Base-by-base conservation (phyloP, 1,284 basidiomycete species). In the Limonomyces culmigenus region DNA sequence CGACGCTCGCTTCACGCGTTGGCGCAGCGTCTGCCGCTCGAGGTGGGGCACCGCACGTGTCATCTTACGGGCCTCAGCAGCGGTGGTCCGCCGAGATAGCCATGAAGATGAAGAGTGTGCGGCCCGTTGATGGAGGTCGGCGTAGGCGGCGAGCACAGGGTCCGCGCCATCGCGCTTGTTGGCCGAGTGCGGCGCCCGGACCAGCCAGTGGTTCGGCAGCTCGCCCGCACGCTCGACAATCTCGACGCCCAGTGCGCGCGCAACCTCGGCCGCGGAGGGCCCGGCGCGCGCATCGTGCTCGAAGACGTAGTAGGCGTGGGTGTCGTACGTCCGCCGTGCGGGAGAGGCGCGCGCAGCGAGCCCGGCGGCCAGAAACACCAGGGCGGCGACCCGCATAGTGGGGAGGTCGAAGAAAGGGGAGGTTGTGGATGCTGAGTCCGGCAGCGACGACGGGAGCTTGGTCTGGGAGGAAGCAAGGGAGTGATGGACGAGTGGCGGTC, bases 281-380 rank as follows among this genome's bases (percentile, higher is more conserved):
- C n/a, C n/a, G 15, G 30, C 30, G 5, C 50, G 49, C 35, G 80
- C 70, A 45, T 68, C 57, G 50, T 87, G 71, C 52, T 89, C 78
- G 18, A 93, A 54, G 41, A 88, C 80, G 60, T 92, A 93, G 61
- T 99, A 98, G 46, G 81, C 67, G 56, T 97, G 84, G 5, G 81
- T 77, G 45, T 67, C 56, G 54, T 97, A 92, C 31, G 59, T 56
- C 33, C 65, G 65, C 47, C 59, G 68, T 41, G 23, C n/a, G 8
- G 23, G 23, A 8, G 23, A 8, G 23, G 8, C n/a, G 23, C 23
- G 23, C 8, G 23, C 8, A 8, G 23, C 23, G 23, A 8, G 8
- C n/a, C 8, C 23, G 23, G 23, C n/a, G 8, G 23, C n/a, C 23
- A n/a, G 8, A n/a, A n/a, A 8, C 23, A n/a, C 23, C 8, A 27